A percentile compares a stretch with the other conserved stretches of the same genome.
phyloP scores from a whole-genome alignment of 1,284 basidiomycete genomes.

The Phellinidium pouzarii region DNA sequence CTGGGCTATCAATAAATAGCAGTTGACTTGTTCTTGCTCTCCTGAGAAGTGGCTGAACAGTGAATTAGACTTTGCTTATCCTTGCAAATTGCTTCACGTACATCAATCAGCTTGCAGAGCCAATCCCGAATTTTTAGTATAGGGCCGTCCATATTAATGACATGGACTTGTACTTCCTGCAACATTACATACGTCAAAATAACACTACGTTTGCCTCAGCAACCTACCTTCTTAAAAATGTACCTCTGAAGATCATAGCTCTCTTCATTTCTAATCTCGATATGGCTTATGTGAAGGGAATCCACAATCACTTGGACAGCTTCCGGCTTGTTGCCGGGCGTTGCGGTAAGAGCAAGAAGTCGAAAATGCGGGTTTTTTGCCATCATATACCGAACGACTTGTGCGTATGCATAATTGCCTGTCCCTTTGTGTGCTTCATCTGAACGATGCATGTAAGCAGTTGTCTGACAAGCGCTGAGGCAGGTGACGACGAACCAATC shows the following conservation, averaged over 20 bases:
- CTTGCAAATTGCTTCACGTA: constrained; percentile 30
- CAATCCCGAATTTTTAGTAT: constrained; percentile 51
- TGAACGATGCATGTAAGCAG: constrained; percentile 27
- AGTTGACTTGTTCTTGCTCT: constrained; percentile 25
- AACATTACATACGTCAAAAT: background rate
- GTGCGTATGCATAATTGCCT: constrained; percentile 90
- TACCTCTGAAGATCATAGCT: constrained; percentile 86
- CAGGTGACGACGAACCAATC: constrained; percentile 44
- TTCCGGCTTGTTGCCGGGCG: constrained; percentile 83
- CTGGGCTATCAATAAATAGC: constrained; percentile 31
- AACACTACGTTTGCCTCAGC: background rate
- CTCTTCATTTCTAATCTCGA: constrained; percentile 91
- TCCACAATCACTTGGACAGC: constrained; percentile 91
- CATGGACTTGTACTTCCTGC: constrained; percentile 62
- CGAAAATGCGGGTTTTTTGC: constrained; percentile 92
- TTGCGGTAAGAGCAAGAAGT: constrained; percentile 90
- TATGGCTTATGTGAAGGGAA: constrained; percentile 91
- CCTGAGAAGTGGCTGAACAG: constrained; percentile 23
- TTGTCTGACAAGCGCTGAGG: constrained; percentile 11
- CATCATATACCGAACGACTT: constrained; percentile 87
- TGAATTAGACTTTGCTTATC: background rate
- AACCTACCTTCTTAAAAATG: constrained; percentile 76
- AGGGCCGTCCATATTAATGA: constrained; percentile 61
- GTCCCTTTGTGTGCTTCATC: constrained; percentile 96
- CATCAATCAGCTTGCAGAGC: constrained; percentile 66